Evolutionary conservation across 2,329 filamentous ascomycete species (phyloP), one percentile per base, ranked within the genome.

Genomic region (Shiraia sp.): DNA sequence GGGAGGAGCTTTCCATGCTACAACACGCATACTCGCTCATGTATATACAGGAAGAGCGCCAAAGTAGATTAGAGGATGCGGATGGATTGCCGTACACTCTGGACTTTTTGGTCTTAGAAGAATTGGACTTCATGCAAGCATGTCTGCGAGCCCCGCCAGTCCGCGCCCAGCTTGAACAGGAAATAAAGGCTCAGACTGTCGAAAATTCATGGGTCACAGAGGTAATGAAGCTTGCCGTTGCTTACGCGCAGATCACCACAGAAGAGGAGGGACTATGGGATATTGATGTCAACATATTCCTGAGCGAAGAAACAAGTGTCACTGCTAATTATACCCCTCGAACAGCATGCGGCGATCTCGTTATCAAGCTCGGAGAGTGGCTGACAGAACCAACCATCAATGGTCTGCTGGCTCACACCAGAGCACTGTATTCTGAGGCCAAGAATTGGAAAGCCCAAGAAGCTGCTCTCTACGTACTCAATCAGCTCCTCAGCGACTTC

Each of bases 211-310:
- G 92, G 92, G 79, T 96, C 53, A 79, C 87, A 24, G 88, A 96
- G 59, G 83, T 96, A 14, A 87, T 96, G 82, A 88, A 87, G 65
- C 79, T 96, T 52, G 82, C 90, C 8, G 83, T 90, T 14, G 83
- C 85, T 1, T 97, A 95, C 70, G 86, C 90, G 10, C 89, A 92
- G 53, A 95, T 99, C 57, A 91, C 88, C 2, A 85, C 83, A 19
- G 93, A 99, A 68, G 93, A 97, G 63, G 90, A 96, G 71, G 90
- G 88, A 6, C 73, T 99, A 8, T 99, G 93, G 93, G 90, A 96
- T 57, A 90, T 96, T 49, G 93, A 99, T 68, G 87, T 95, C 55
- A 97, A 95, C 44, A 80, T 99, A 2, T 99, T 95, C 70, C 78
- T 99, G 32, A 92, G 90, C 1, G 93, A 99, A 70, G 92, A 97